These are phyloP conservation scores for Domatiomyces catenatus DNA, from an alignment of 2,329 filamentous ascomycete species.

Conservation along the genomic window DNA sequence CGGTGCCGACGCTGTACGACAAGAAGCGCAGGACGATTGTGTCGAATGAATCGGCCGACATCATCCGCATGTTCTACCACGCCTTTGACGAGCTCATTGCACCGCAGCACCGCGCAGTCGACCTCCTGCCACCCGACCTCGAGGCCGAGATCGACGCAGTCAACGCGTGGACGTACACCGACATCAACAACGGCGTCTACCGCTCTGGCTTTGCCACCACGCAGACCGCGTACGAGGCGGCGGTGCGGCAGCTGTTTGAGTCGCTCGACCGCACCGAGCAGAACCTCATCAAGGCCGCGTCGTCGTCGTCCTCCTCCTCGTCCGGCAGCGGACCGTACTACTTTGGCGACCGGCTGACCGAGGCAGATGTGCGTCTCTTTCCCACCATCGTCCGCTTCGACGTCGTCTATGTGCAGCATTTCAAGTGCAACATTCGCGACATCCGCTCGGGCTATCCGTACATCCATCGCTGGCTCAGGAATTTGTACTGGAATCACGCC, in stretches of 20 bases:
- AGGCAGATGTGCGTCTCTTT: conserved; percentile 65
- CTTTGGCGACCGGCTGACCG: conserved; percentile 61
- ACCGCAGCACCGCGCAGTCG: conserved; percentile 39
- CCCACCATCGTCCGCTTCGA: conserved; percentile 62
- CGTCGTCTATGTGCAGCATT: conserved; percentile 66
- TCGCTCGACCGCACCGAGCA: conserved; percentile 62
- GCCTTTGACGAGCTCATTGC: conserved; percentile 62
- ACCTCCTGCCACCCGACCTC: conserved; percentile 54
- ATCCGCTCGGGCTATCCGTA: conserved; percentile 70
- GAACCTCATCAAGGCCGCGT: conserved; percentile 40
- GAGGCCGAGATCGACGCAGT: conserved; percentile 55
- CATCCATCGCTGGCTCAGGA: conserved; percentile 65
- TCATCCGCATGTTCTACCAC: conserved; percentile 74
- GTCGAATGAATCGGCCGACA: conserved; percentile 80
- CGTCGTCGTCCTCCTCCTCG: no score
- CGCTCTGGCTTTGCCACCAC: conserved; percentile 67
- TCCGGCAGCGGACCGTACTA: conserved; percentile 46
- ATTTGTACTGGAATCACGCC: conserved; percentile 67
- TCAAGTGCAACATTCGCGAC: conserved; percentile 70
- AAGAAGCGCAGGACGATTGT: conserved; percentile 59
- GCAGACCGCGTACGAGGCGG: conserved; percentile 65
- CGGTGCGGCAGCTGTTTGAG: conserved; percentile 56
- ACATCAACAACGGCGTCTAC: conserved; percentile 38
- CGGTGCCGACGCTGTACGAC: conserved; percentile 69
- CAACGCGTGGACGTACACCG: conserved; percentile 66